Evolutionary conservation across 345 rosid genomes (phyloP).

Genomic region (Salix udensis): DNA sequence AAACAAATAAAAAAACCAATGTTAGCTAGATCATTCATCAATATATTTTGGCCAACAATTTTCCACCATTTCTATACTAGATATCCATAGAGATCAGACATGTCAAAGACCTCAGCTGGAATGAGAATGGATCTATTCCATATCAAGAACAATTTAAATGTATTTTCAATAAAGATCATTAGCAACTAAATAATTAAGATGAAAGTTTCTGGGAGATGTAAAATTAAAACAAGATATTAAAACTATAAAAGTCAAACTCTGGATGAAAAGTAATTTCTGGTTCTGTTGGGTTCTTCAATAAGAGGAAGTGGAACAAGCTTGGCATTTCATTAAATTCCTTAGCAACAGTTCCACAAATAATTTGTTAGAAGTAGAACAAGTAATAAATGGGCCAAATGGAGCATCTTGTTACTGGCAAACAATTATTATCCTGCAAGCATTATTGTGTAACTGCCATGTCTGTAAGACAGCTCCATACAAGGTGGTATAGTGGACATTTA

Average conservation of each 20-base stretch:
- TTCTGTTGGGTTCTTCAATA: too few relatives aligned
- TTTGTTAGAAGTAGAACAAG: neutral
- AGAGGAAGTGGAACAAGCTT: too few relatives aligned
- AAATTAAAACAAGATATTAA: neutral
- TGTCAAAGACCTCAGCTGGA: neutral
- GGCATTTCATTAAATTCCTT: too few relatives aligned
- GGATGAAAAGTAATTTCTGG: too few relatives aligned
- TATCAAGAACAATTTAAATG: neutral
- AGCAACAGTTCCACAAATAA: neutral
- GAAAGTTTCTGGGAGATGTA: neutral
- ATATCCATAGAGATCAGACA: neutral
- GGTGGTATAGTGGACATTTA: neutral
- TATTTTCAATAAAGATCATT: neutral
- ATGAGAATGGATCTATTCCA: neutral
- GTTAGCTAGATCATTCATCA: neutral
- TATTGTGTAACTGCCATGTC: neutral
- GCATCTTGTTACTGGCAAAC: neutral
- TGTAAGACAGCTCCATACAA: conserved; percentile 2
- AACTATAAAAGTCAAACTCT: too few relatives aligned
- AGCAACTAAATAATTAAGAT: conserved; percentile 1
- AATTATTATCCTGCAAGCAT: neutral
- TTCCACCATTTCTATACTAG: neutral
- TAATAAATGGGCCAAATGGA: neutral
- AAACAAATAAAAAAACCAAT: neutral
- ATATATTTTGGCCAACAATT: neutral